Evolutionary conservation across 192 early-diverging fungal species (phyloP), one percentile per base, ranked within the genome.

Genomic region (Obelidium mucronatum): DNA sequence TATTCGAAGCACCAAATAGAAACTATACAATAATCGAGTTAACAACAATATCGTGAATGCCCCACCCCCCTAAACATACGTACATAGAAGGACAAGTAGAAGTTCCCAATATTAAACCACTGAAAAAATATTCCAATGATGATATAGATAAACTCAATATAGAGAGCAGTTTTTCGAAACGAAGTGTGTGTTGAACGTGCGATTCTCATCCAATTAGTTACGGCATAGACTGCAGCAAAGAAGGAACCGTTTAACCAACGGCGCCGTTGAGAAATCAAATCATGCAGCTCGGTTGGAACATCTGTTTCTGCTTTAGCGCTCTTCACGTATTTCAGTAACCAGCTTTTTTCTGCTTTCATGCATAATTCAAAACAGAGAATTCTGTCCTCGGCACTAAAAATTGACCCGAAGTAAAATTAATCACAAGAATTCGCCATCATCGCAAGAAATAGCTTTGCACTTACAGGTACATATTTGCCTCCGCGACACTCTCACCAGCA

Each of bases 191-290:
- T 88, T 1, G 92, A 92, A 56, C 83, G 68, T 77, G 86, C 91
- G n/a, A 92, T 90, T 36, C 90, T 86, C 34, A 78, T 55, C 72
- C 84, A 90, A 61, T 94, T 88, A 0, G 83, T 81, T 28, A 92
- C 68, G 1, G 92, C 86, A 75, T 94, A 91, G n/a, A 94, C 80
- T 34, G 84, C 86, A 6, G 93, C 93, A 88, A 94, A 94, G 82
- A 92, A 92, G 15, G 90, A 92, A 5, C 93, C 93, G 73, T 94
- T 94, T 22, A 94, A 78, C 93, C 93, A 94, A 64, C 93, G 84
- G 70, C 93, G 83, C 35, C 93, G 85, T 58, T 94, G 93, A 0
- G 91, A 90, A 48, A 94, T 90, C 52, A 94, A 91, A 70, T 93
- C 92, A 52, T 91, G 86, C 19, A 92, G 81, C 39, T 72, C 80